Base-by-base conservation (phyloP, 169 alveolate species). In the Eimeria necatrix region DNA sequence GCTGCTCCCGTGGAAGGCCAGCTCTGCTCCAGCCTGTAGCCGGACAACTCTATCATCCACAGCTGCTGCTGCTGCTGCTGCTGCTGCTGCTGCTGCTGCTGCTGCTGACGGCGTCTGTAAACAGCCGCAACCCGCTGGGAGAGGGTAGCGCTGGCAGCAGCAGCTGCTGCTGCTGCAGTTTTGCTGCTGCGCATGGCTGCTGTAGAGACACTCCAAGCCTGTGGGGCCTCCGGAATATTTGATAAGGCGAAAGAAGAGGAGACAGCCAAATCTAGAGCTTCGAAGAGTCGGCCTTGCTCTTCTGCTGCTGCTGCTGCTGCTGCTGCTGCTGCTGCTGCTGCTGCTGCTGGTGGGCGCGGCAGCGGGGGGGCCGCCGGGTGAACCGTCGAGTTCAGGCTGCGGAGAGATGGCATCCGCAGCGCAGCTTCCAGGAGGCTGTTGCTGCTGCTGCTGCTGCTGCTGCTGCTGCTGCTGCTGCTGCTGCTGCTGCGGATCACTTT, bases 381-480 rank as follows among this genome's bases (percentile, higher is more conserved):
- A n/a, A 32, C 86, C 5, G 86, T 60, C 4, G 86, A 76, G 61
- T 46, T 76, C n/a, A 76, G 61, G 61, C 86, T 76, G 56, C 60
- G 86, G 26, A 76, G 56, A 16, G 86, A 76, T 7, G 86, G 86
- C 59, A 76, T 56, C 14, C 61, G 86, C 61, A 76, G 61, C 24
- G 86, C 56, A 14, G 86, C 5, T 60, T 26, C 86, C 56, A 48
- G 3, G 86, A 76, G 26, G 22, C 61, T 14, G 64, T 56, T 56
- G 64, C 8, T 32, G 81, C 81, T 71, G 81, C 81, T 71, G 81
- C 18, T 71, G 81, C 81, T 71, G 81, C 46, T 71, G 51, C 48
- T n/a, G n/a, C n/a, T n/a, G n/a, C 14, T n/a, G 76, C 26, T 76
- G 86, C 56, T 48, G 86, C 86, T 76, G 86, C 86, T 76, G 59